Evolutionary conservation across 192 early-diverging fungal species (phyloP), one percentile per base, ranked within the genome.

Genomic region (Backusella morwellensis): DNA sequence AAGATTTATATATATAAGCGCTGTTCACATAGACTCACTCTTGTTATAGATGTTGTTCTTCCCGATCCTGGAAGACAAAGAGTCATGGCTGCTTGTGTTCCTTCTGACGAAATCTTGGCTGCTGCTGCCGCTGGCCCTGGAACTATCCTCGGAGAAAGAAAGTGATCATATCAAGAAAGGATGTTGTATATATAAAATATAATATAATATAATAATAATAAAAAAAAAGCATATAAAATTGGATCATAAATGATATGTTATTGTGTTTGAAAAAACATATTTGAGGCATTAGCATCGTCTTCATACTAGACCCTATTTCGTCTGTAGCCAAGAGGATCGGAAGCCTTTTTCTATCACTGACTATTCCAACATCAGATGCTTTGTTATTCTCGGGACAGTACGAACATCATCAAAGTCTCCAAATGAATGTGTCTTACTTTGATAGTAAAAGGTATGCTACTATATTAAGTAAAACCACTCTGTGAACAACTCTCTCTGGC

Each of bases 71-170:
- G 73, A 41, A 76, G 72, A 50, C 75, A 66, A 35, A 69, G 73
- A 69, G 76, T 73, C 1, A 73, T 35, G 23, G n/a, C 68, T n/a
- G 40, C 63, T 9, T 40, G 79, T 76, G 47, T 78, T 34, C 41
- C 70, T 15, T 72, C 70, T 50, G 41, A 72, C 4, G 81, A 83
- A 17, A 26, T 80, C 8, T 72, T 83, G n/a, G 78, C 75, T 70
- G 78, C 78, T 47, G 74, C 81, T 35, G 81, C 81, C n/a, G 71
- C 75, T 74, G 81, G 81, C 14, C 72, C 71, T 15, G 81, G 81
- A 11, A 83, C 81, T 14, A 80, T 75, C 7, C 72, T 83, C 9
- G 81, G 81, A 21, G 8, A 21, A n/a, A 21, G n/a, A 6, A 9
- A 56, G 21, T 21, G 8, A 3, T 56, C n/a, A 40, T 40, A 40